Evolutionary conservation across 2,329 filamentous ascomycete species (phyloP), one percentile per base, ranked within the genome.

Genomic region (Beauveria sp.): DNA sequence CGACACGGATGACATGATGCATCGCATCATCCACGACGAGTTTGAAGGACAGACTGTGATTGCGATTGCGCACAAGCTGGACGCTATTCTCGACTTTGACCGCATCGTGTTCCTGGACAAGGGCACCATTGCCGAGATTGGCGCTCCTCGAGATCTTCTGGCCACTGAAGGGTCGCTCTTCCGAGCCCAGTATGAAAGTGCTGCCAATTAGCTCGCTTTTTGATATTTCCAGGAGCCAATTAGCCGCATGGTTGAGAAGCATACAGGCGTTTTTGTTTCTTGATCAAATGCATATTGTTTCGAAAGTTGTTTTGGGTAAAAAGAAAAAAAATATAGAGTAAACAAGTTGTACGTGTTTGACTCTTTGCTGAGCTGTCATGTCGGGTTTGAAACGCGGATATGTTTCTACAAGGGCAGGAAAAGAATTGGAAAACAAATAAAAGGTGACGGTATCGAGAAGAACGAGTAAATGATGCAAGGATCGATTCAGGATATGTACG

Each of bases 21-120:
- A 73, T 57, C 65, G 68, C 2, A 65, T 76, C 12, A 67, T 77
- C 9, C 62, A 60, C 1, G 62, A 69, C 1, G 69, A 75, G 55
- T 74, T 76, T 28, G 60, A 64, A 2, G 65, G 69, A 0, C 80
- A 82, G 63, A 88, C 86, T 0, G 77, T 89, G 18, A 71, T 79
- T 20, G 70, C 74, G 1, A 70, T 78, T n/a, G 74, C 71, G 0
- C 76, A 79, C 64, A 72, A 76, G 24, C 65, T 78, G n/a, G 71
- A 75, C 7, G 80, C 79, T 3, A 78, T 83, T 43, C 71, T 79
- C 48, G 77, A 79, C 63, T 82, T 79, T 68, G 81, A 84, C 66
- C 74, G 72, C 22, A 74, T 90, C 18, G 85, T 89, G 5, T 88
- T 90, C 66, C 86, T 87, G 3, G 87, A 90, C 70, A 50, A 62